A percentile compares a stretch with the other conserved stretches of the same genome.
Conservation (phyloP, 768 basidiomycete species). For the Podaxis carcinomalis region DNA sequence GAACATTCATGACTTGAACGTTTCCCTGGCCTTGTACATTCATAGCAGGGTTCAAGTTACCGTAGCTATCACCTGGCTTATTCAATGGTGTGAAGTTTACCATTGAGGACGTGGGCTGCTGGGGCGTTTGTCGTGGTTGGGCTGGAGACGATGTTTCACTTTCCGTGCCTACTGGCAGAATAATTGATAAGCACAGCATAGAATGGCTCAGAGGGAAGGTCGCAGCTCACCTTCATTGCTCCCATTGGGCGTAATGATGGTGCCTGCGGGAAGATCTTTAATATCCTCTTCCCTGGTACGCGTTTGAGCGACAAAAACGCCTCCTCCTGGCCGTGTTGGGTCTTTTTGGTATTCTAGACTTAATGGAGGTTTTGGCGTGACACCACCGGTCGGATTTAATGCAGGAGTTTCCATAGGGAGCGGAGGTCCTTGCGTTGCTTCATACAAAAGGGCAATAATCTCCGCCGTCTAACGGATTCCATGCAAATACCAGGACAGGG, state of each 20-base stretch:
- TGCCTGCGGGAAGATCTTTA: conserved; percentile 51
- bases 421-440: conserved; percentile 80
- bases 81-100: conserved; percentile 54
- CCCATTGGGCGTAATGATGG: conserved; percentile 36
- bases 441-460: conserved; percentile 87
- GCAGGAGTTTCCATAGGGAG: conserved; percentile 52
- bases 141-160: not conserved
- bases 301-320: conserved; percentile 71
- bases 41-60: conserved; percentile 77
- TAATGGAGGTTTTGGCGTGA: conserved; percentile 48
- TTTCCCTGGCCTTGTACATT: conserved; percentile 44
- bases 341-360: conserved; percentile 75
- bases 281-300: conserved; percentile 40
- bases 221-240: conserved; percentile 33
- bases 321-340: conserved; percentile 77
- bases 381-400: conserved; percentile 78
- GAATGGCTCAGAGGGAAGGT: conserved; percentile 6
- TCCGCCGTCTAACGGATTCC: conserved; percentile 65
- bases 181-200: conserved; percentile 22
- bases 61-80: conserved; percentile 28
- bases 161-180: conserved; percentile 19
- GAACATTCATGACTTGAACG: conserved; percentile 74
- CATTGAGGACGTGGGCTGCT: conserved; percentile 32
- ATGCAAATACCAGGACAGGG: not conserved
- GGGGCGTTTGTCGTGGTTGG: conserved; percentile 12